A percentile compares a stretch with the other conserved stretches of the same genome.
Conservation (phyloP, 2,329 filamentous ascomycete genomes). For the Talaromyces funiculosus region DNA sequence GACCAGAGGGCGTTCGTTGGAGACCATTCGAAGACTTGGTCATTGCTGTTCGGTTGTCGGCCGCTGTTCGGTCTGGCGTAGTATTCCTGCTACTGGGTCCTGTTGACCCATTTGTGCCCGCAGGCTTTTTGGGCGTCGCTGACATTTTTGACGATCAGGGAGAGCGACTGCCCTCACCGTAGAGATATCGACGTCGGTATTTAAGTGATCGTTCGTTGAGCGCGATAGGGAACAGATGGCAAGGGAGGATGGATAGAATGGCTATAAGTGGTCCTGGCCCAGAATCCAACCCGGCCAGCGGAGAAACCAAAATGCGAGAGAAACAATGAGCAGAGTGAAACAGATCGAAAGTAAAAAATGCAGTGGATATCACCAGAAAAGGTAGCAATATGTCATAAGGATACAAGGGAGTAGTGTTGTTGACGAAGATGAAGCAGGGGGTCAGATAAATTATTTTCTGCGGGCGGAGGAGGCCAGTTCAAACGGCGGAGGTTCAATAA, state of each 20-base stretch:
- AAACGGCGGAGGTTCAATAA: not conserved
- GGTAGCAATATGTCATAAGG: not conserved
- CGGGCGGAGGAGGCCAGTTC: not conserved
- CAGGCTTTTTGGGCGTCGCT: slow-evolving; percentile 9
- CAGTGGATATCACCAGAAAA: not conserved
- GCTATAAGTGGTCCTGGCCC: not conserved
- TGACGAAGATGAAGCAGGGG: slow-evolving; percentile 9
- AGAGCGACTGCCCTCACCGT: slow-evolving; percentile 6
- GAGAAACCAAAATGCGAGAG: slow-evolving; percentile 1
- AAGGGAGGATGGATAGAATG: not conserved
- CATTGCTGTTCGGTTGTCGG: slow-evolving; percentile 26
- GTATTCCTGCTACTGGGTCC: slow-evolving; percentile 44
- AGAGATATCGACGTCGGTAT: not conserved
- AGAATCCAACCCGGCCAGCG: slow-evolving; percentile 9
- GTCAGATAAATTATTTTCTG: slow-evolving; percentile 11
- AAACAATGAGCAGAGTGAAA: not conserved
- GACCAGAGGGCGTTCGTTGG: slow-evolving; percentile 60
- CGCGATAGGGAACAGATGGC: not conserved
- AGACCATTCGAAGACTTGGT: slow-evolving; percentile 43
- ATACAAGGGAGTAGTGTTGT: not conserved
- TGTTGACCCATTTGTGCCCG: slow-evolving; percentile 3
- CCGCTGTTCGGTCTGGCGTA: slow-evolving; percentile 28
- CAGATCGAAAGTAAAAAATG: not conserved
- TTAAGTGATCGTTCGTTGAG: not conserved
- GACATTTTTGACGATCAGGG: not conserved